Evolutionary conservation across 305 asterid genomes (phyloP).

Genomic region (Fraxinus albicans): DNA sequence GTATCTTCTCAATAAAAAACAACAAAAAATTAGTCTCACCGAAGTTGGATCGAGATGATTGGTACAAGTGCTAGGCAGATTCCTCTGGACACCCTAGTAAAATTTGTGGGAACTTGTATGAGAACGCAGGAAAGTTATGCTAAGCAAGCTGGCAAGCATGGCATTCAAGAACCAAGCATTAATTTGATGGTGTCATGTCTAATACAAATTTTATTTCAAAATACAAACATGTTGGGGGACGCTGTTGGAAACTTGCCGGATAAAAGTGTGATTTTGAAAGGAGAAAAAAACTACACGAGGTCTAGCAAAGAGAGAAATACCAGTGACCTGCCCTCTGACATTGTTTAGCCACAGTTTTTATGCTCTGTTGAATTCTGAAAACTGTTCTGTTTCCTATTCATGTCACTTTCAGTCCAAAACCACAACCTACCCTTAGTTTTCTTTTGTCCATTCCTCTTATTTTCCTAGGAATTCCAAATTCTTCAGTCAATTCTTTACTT

Average conservation of each 20-base stretch:
- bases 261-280: not conserved
- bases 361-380: not conserved
- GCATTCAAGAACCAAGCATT: not conserved
- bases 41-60: slow-evolving; percentile 54
- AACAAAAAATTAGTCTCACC: slow-evolving; percentile 32
- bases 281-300: not conserved
- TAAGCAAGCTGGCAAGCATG: not conserved
- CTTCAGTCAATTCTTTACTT: not conserved
- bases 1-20: not conserved
- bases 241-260: not conserved
- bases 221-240: not conserved
- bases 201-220: not conserved
- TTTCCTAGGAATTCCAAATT: not conserved
- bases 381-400: not conserved
- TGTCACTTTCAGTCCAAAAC: not conserved
- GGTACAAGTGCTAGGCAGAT: slow-evolving; percentile 50
- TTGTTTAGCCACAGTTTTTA: not conserved
- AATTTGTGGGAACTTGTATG: slow-evolving; percentile 8
- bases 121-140: not conserved
- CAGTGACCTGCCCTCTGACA: not conserved
- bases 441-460: not conserved
- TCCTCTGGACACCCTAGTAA: slow-evolving; percentile 43
- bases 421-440: not conserved
- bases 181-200: not conserved
- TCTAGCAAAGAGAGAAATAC: not conserved